Percentiles rank a stretch among this genome's conserved stretches.
phyloP scores from a whole-genome alignment of 805 yeast species.

The Lachancea dasiensis region DNA sequence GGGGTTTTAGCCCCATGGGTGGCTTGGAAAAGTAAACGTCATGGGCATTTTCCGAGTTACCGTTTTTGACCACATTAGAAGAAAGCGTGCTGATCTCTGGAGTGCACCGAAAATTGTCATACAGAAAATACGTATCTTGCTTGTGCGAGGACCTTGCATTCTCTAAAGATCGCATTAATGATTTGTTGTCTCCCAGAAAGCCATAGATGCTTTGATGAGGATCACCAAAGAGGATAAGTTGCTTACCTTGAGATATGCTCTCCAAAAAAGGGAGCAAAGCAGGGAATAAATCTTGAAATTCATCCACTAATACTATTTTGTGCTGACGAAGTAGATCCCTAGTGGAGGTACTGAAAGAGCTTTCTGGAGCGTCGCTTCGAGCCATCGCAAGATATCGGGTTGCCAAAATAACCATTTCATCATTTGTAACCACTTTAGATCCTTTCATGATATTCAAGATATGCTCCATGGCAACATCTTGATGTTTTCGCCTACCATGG shows the following conservation, averaged over 20 bases:
- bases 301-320: slow-evolving; percentile 56
- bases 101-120: slow-evolving; percentile 55
- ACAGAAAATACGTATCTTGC: slow-evolving; percentile 33
- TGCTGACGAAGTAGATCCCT: slow-evolving; percentile 16
- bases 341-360: slow-evolving; percentile 5
- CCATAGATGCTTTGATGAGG: slow-evolving; percentile 64
- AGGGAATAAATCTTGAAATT: slow-evolving; percentile 64
- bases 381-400: slow-evolving; percentile 12
- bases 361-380: not conserved
- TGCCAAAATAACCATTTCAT: slow-evolving; percentile 27
- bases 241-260: slow-evolving; percentile 37
- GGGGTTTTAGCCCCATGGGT: slow-evolving; percentile 17
- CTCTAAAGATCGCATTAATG: slow-evolving; percentile 27
- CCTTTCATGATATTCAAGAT: slow-evolving; percentile 28
- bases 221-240: slow-evolving; percentile 66
- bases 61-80: slow-evolving; percentile 17
- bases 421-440: slow-evolving; percentile 32
- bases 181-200: slow-evolving; percentile 50
- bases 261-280: slow-evolving; percentile 42
- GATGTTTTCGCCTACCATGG: slow-evolving; percentile 1
- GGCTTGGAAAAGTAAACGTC: slow-evolving; percentile 13
- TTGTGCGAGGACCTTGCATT: slow-evolving; percentile 12
- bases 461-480: slow-evolving; percentile 18
- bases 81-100: slow-evolving; percentile 50
- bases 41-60: not conserved